These are phyloP conservation scores for Aegilops longissima DNA, from an alignment of 176 grass and related monocot species.

Conservation along the genomic window DNA sequence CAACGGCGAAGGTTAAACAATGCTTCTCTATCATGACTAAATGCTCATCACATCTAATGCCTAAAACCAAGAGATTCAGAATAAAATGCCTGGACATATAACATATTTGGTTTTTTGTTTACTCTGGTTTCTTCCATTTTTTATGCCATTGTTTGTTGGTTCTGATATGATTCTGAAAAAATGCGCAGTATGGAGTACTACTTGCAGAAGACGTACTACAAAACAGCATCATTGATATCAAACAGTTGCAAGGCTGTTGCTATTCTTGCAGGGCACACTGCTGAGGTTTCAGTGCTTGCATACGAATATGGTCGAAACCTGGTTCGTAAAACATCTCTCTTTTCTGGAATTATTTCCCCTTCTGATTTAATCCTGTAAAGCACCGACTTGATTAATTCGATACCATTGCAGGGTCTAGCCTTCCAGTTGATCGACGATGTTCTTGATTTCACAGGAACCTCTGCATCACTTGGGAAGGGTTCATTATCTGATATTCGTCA, in stretches of 20 bases:
- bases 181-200: slow-evolving; percentile 97
- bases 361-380: slow-evolving; percentile 15
- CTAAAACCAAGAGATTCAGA: background rate
- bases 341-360: background rate
- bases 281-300: slow-evolving; percentile 83
- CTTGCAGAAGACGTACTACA: slow-evolving; percentile 96
- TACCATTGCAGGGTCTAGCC: slow-evolving; percentile 73
- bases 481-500: slow-evolving; percentile 86
- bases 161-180: slow-evolving; percentile 36
- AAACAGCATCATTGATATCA: slow-evolving; percentile 96
- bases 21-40: background rate
- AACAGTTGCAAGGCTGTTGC: slow-evolving; percentile 96
- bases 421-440: slow-evolving; percentile 95
- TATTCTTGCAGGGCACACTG: slow-evolving; percentile 87
- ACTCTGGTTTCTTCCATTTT: slow-evolving; percentile 18
- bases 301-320: slow-evolving; percentile 96
- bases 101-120: slow-evolving; percentile 5
- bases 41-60: background rate
- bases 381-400: slow-evolving; percentile 4
- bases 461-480: slow-evolving; percentile 88
- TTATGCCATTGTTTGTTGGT: background rate
- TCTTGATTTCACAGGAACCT: slow-evolving; percentile 96
- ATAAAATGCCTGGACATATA: slow-evolving; percentile 16
- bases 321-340: slow-evolving; percentile 45
- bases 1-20: slow-evolving; percentile 68